These are phyloP conservation scores for Nepenthes alata DNA, from an alignment of 179 eudicot species.

Conservation along the genomic window DNA sequence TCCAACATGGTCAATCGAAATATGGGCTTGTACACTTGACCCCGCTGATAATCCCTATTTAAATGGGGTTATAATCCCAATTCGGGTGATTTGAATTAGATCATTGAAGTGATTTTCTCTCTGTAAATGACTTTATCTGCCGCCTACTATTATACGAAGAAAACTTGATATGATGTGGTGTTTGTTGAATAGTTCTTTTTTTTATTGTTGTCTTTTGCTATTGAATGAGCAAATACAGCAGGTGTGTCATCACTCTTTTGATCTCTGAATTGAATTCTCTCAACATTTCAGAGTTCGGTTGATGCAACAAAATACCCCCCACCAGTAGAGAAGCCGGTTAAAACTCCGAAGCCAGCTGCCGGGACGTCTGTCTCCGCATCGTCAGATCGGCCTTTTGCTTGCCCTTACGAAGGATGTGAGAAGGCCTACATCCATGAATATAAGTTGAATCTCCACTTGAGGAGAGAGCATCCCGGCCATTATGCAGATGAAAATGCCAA, in stretches of 20 bases:
- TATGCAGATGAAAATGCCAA: conserved; percentile 58
- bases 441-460: conserved; percentile 82
- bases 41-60: no score
- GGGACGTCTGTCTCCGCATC: conserved; percentile 42
- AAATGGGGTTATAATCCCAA: no score
- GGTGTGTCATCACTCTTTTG: not conserved
- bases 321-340: conserved; percentile 61
- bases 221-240: not conserved
- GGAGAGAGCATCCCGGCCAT: conserved; percentile 83
- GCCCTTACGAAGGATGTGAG: conserved; percentile 86
- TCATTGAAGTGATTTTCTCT: no score
- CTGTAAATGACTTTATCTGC: no score
- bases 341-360: conserved; percentile 40
- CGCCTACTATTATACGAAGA: no score
- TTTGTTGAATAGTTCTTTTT: no score
- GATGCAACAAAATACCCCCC: conserved; percentile 47
- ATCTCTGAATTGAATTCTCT: no score
- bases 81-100: no score
- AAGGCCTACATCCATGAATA: conserved; percentile 94
- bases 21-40: no score
- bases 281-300: conserved; percentile 20
- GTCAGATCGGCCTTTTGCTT: conserved; percentile 63
- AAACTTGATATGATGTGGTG: no score
- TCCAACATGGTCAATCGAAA: no score
- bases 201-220: not conserved